Base-by-base conservation (phyloP, 2,329 filamentous ascomycete genomes). In the Polytolypa hystricis region DNA sequence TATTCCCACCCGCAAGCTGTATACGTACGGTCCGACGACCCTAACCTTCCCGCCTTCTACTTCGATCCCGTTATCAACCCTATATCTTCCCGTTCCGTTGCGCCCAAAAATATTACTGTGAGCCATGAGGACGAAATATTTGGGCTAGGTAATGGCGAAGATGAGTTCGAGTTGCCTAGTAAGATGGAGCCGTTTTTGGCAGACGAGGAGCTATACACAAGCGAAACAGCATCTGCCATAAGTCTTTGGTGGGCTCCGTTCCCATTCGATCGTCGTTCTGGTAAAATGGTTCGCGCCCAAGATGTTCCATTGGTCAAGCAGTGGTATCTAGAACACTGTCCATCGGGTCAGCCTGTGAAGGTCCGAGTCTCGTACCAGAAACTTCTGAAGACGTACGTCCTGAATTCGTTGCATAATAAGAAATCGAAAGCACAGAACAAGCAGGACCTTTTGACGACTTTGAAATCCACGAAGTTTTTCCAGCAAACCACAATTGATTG, bases 401-500 rank as follows among this genome's bases (percentile, higher is more conserved):
- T 98, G 46, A 98, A 98, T 49, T 89, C 96, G 62, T 70, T 98
- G 31, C 93, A 98, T 62, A 93, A 89, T 67, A 93, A 87, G 64
- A 84, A 82, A 47, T 85, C 89, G 5, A 96, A 98, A 69, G 84
- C 91, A 3, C 80, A 94, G 48, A 94, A 87, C 66, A 93, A 89
- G 57, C 91, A 98, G 54, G 85, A 93, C 52, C 64, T 98, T 40
- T 74, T 96, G 57, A 78, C 77, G 50, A 93, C 85, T 6, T 64
- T 98, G 47, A 96, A 95, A 62, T 79, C 85, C 48, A 98, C 91
- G 32, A 98, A 98, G 55, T 98, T 98, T 67, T 98, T 98, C 72
- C 93, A 98, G 62, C 91, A 96, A 62, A 98, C 91, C 3, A 94
- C 85, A 6, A 96, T 98, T 45, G 91, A 98, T 58, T 98, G 91